Percentiles rank a stretch among this genome's conserved stretches.
Evolutionary conservation across 441 rosid genomes (phyloP).

Genomic region (Eruca vesicaria): DNA sequence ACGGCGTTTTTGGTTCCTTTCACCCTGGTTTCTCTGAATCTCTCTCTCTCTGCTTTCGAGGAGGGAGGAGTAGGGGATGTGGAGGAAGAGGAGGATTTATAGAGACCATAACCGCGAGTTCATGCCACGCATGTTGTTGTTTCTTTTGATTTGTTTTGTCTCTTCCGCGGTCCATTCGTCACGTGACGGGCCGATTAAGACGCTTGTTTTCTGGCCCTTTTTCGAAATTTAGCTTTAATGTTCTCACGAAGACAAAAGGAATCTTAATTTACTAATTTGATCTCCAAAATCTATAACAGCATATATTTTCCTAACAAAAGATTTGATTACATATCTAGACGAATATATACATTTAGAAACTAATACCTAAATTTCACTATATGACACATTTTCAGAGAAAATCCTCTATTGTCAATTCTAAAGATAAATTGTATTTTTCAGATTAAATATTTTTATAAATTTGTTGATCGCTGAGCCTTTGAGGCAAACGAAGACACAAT

Average conservation of each 20-base stretch:
- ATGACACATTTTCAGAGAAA: background rate
- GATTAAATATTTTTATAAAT: background rate
- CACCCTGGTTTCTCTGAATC: background rate
- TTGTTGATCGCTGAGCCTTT: background rate
- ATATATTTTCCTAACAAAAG: background rate
- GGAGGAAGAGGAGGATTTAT: conserved; percentile 29
- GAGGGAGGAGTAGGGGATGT: background rate
- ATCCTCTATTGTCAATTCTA: background rate
- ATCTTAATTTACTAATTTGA: background rate
- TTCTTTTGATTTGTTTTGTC: background rate
- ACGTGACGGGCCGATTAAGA: conserved; percentile 33
- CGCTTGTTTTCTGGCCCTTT: conserved; percentile 11
- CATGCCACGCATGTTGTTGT: conserved; percentile 37
- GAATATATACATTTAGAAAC: background rate
- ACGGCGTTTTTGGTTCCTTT: conserved; percentile 10
- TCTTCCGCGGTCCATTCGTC: conserved; percentile 24
- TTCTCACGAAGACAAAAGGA: background rate
- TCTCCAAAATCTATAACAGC: background rate
- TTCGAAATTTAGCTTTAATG: background rate
- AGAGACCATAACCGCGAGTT: conserved; percentile 18
- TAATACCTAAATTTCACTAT: background rate
- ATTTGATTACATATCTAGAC: background rate
- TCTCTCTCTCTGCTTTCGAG: background rate
- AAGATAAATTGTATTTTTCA: background rate
- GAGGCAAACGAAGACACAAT: background rate